A percentile compares a stretch with the other conserved stretches of the same genome.
Evolutionary conservation across 345 rosid genomes (phyloP).

Genomic region (Rhodomyrtus tomentosa): DNA sequence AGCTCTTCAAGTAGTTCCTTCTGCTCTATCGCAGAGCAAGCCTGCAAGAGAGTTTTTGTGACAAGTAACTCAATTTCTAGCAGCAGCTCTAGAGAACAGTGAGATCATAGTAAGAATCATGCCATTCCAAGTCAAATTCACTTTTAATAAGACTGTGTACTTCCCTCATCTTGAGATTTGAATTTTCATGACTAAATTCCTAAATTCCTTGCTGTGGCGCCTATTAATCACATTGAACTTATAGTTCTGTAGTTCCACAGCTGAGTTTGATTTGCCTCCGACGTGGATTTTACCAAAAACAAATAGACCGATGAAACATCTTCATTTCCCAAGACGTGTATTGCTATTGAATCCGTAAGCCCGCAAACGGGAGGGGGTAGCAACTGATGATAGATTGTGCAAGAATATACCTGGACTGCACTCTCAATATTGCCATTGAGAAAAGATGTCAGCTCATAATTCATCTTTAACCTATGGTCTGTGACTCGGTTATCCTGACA

Average conservation of each 20-base stretch:
- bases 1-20: constrained; percentile 82
- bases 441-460: constrained; percentile 72
- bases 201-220: not conserved
- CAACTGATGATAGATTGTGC: not conserved
- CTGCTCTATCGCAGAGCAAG: constrained; percentile 76
- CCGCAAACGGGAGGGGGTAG: not conserved
- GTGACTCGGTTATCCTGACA: constrained; percentile 86
- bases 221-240: not conserved
- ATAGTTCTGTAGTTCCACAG: not conserved
- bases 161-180: not conserved
- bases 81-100: not conserved
- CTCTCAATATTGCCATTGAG: constrained; percentile 66
- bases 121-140: not conserved
- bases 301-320: not conserved
- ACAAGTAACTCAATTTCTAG: not conserved
- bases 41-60: constrained; percentile 29
- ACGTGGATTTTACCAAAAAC: not conserved
- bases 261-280: not conserved
- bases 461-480: constrained; percentile 90
- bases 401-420: constrained; percentile 65
- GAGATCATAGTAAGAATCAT: not conserved
- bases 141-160: not conserved
- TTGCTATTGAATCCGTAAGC: not conserved
- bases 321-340: not conserved
- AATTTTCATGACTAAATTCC: not conserved